phyloP scores from a whole-genome alignment of 2,329 filamentous ascomycete genomes.

The Ophiobolus disseminans region DNA sequence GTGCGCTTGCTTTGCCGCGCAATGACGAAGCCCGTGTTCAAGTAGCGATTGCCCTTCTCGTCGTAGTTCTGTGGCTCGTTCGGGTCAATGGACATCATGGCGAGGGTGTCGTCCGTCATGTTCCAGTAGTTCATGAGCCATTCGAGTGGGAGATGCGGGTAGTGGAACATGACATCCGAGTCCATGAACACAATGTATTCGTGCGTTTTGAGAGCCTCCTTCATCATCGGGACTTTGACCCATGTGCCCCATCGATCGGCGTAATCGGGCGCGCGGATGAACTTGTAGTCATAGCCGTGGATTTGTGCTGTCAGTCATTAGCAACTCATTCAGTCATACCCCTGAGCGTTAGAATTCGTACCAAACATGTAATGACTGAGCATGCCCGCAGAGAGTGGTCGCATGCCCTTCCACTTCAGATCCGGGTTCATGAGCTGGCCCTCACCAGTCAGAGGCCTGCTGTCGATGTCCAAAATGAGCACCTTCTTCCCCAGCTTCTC shows the following conservation, averaged over 20 bases:
- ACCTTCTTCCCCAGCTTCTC: slow-evolving; percentile 47
- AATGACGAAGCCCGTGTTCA: slow-evolving; percentile 57
- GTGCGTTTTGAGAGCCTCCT: slow-evolving; percentile 50
- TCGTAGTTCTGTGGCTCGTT: slow-evolving; percentile 53
- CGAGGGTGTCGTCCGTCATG: slow-evolving; percentile 53
- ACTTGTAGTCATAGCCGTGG: slow-evolving; percentile 60
- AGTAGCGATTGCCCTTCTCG: slow-evolving; percentile 47
- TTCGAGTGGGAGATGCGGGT: slow-evolving; percentile 57
- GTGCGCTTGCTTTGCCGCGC: slow-evolving; percentile 50
- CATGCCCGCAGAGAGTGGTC: slow-evolving; percentile 47
- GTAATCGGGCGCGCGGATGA: slow-evolving; percentile 54
- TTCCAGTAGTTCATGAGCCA: slow-evolving; percentile 61
- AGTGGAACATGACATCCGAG: slow-evolving; percentile 57
- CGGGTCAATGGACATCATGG: slow-evolving; percentile 58
- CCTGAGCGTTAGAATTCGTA: slow-evolving; percentile 14
- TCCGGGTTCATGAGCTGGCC: slow-evolving; percentile 47
- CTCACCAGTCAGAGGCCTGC: slow-evolving; percentile 41
- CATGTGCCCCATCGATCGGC: slow-evolving; percentile 55
- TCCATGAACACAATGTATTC: slow-evolving; percentile 59
- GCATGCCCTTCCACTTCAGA: slow-evolving; percentile 48
- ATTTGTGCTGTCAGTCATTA: slow-evolving; percentile 49
- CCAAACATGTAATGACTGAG: slow-evolving; percentile 50
- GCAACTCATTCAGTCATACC: slow-evolving; percentile 12
- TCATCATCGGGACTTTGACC: slow-evolving; percentile 59
- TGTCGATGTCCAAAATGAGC: slow-evolving; percentile 49